A percentile compares a stretch with the other conserved stretches of the same genome.
Conservation (phyloP, 1,139 yeast genomes). For the Zygoascus meyerae region DNA sequence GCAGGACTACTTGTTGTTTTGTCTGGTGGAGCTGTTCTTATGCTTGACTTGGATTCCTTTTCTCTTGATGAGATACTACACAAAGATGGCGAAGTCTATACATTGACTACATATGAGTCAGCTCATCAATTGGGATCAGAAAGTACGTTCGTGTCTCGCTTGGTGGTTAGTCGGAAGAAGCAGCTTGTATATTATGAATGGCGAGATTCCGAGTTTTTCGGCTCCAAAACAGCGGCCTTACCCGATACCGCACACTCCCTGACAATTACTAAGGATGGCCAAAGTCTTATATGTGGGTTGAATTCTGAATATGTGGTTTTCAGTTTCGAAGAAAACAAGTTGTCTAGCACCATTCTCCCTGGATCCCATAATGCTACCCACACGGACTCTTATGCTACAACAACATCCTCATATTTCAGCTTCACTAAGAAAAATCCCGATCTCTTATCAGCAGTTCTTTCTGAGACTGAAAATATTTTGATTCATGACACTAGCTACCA, state of each 20-base stretch:
- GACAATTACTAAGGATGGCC: constrained; percentile 24
- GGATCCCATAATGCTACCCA: constrained; percentile 10
- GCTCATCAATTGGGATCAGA: constrained; percentile 16
- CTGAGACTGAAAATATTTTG: constrained; percentile 21
- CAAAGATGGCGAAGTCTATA: constrained; percentile 35
- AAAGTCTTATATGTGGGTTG: constrained; percentile 31
- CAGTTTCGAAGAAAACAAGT: constrained; percentile 7
- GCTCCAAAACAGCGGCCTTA: constrained; percentile 31
- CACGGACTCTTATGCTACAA: constrained; percentile 11
- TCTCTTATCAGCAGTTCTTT: constrained; percentile 18
- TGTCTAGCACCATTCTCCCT: constrained; percentile 9
- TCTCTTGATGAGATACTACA: constrained; percentile 31
- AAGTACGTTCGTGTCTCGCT: constrained; percentile 27
- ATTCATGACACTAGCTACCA: constrained; percentile 25
- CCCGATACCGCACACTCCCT: constrained; percentile 32
- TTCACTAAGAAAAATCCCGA: constrained; percentile 20
- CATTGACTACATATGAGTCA: constrained; percentile 28
- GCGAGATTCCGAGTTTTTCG: constrained; percentile 32
- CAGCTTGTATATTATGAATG: constrained; percentile 36
- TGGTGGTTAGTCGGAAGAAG: constrained; percentile 35
- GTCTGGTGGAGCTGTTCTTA: constrained; percentile 31
- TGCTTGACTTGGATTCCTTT: constrained; percentile 33
- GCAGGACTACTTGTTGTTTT: constrained; percentile 34
- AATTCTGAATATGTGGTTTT: constrained; percentile 20
- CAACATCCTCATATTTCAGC: constrained; percentile 14